Evolutionary conservation across 148 eudicot species (phyloP), one percentile per base, ranked within the genome.

Genomic region (Chenopodium suecicum): DNA sequence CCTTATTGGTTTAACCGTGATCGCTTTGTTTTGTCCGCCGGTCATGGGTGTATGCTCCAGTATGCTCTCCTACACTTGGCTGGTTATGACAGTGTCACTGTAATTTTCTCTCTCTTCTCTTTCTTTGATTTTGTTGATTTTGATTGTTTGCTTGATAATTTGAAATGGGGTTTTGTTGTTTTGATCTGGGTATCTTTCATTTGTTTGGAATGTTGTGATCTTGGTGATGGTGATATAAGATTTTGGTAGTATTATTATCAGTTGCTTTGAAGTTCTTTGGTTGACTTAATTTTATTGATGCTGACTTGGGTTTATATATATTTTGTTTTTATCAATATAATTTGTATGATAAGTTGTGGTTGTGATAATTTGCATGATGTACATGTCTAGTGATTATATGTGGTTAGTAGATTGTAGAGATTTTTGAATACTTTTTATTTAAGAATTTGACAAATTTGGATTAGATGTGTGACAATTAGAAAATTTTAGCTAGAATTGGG

Each of bases 1-100:
- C 98, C 99, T 0, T 92, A 88, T 48, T 95, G 98, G 99, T 95
- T 95, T 46, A 94, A 95, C 70, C 87, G 97, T 9, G 99, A 95
- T 67, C 91, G 99, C 58, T 95, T 95, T 41, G 99, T 95, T 79
- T 84, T 95, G 71, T 95, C 98, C 31, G 99, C 99, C 9, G 98
- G 98, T 23, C 99, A 95, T 84, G 99, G 98, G 9, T 93, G 98
- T 78, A 94, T 93, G 99, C 90, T 95, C 10, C 98, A 95, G 90
- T 95, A 95, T 78, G 99, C 99, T 60, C 90, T 95, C 66, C 94
- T 95, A 81, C 98, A 95, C 76, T 88, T 93, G 69, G 99, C 99
- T 83, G 99, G 99, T 4, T 93, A 95, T 73, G 99, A 95, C 60
- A 86, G 94, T 82, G 97, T 95, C 76, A 80, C 84, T 89, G 98